These are phyloP conservation scores for Metschnikowia peoriensis DNA, from an alignment of 805 yeast species.

Conservation along the genomic window DNA sequence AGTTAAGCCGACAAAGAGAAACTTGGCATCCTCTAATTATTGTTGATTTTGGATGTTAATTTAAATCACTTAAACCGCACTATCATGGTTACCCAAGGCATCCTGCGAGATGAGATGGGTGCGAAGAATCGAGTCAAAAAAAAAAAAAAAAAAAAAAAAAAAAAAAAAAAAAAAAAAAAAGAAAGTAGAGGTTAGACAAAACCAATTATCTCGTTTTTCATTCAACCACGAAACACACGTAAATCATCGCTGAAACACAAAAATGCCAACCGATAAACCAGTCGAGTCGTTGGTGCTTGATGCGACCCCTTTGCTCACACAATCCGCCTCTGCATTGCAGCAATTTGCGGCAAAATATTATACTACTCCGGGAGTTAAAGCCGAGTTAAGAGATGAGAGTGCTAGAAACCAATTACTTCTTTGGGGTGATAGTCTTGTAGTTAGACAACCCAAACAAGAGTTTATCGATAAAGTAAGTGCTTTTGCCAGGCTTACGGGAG, in stretches of 20 bases:
- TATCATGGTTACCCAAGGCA: not conserved
- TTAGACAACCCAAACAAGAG: slow-evolving; percentile 74
- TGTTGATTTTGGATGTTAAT: not conserved
- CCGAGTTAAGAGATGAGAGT: slow-evolving; percentile 82
- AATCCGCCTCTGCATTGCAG: slow-evolving; percentile 70
- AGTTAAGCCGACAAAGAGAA: too few relatives aligned
- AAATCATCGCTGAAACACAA: too few relatives aligned
- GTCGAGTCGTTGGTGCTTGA: slow-evolving; percentile 47
- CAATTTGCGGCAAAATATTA: slow-evolving; percentile 68
- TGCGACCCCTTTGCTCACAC: slow-evolving; percentile 93
- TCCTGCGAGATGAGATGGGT: slow-evolving; percentile 13
- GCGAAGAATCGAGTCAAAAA: not conserved
- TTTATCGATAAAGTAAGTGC: slow-evolving; percentile 63
- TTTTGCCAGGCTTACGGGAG: slow-evolving; percentile 90
- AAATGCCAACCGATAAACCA: slow-evolving; percentile 8
- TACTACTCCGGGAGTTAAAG: slow-evolving; percentile 89
- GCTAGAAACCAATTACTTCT: slow-evolving; percentile 75
- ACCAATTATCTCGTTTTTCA: too few relatives aligned
- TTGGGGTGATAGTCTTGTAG: slow-evolving; percentile 71
- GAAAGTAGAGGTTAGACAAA: not conserved
- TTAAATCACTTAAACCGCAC: not conserved
- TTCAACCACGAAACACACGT: too few relatives aligned
- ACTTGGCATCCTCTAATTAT: too few relatives aligned
- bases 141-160: too few relatives aligned
- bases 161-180: too few relatives aligned